Evolutionary conservation across 768 basidiomycete species (phyloP), one percentile per base, ranked within the genome.

Genomic region (Boletus rubropictus): DNA sequence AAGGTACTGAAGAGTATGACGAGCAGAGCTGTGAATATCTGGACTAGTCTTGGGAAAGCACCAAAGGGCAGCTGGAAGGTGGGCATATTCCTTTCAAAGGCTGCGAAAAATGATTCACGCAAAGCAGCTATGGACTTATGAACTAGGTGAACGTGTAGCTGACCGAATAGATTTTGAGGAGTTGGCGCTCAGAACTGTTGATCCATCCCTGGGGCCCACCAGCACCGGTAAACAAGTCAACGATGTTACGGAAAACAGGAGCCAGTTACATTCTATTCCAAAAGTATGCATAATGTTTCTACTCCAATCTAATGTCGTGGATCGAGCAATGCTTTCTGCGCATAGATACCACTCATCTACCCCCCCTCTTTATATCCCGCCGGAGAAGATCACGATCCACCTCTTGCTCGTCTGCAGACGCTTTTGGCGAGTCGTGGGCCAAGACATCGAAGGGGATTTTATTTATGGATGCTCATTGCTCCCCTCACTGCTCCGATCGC

Each of bases 101-200:
- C 17, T 21, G 42, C 31, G 46, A 46, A 43, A 49, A 37, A 7
- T 24, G 36, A 47, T 39, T 36, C 39, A 52, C 46, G 32, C 31
- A 43, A 42, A 43, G 17, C 52, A 89, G 87, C 62, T 78, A 22
- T 79, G 73, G 62, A 68, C 78, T 11, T 85, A 80, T 59, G 66
- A 75, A 52, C 67, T 74, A 32, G 88, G 88, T 21, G 82, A 88
- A 68, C 77, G 77, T 18, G 62, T 88, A 2, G 71, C 83, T 18
- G 84, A 89, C 64, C 72, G 77, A 18, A 71, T 89, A 51, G 89
- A 89, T 42, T 89, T 89, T 54, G 89, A 90, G 64, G 88, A 91
- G 62, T 72, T 84, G 29, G 82, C 81, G 7, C 70, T 91, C 56
- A 86, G 86, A 63, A 74, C 77, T 27, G 67, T 91, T 27, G 83